Evolutionary conservation across 371 early-diverging fungal species (phyloP).

Genomic region (Rhizopus microsporus): DNA sequence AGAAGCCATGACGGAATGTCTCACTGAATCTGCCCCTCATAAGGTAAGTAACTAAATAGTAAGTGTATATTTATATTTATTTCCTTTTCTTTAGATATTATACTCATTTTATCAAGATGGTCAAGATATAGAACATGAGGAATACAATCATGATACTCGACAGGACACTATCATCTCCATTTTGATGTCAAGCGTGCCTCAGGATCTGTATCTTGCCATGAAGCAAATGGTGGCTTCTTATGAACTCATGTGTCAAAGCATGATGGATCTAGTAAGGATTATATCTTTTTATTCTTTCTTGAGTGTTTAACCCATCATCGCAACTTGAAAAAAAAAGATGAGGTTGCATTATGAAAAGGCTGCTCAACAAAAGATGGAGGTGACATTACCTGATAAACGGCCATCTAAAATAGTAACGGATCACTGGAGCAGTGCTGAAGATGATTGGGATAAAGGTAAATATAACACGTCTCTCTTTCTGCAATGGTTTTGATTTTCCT

Average conservation of each 20-base stretch:
- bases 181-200: constrained; percentile 35
- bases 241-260: constrained; percentile 38
- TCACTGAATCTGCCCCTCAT: constrained; percentile 33
- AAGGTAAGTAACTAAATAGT: constrained; percentile 30
- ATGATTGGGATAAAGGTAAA: constrained; percentile 27
- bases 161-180: constrained; percentile 26
- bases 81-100: background rate
- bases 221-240: constrained; percentile 36
- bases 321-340: constrained; percentile 19
- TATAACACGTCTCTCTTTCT: background rate
- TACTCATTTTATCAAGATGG: constrained; percentile 10
- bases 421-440: constrained; percentile 25
- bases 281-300: constrained; percentile 5
- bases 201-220: constrained; percentile 32
- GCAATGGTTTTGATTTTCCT: background rate
- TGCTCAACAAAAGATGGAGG: constrained; percentile 22
- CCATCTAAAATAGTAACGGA: constrained; percentile 3
- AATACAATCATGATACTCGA: constrained; percentile 4
- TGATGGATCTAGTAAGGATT: constrained; percentile 40
- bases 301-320: background rate
- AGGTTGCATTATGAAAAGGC: constrained; percentile 31
- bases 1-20: constrained; percentile 48
- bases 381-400: constrained; percentile 8
- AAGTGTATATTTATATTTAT: too few species aligned
- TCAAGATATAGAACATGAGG: constrained; percentile 30